Evolutionary conservation across 495 filamentous ascomycete species (phyloP), one percentile per base, ranked within the genome.

Genomic region (Aspergillus cavernicola): DNA sequence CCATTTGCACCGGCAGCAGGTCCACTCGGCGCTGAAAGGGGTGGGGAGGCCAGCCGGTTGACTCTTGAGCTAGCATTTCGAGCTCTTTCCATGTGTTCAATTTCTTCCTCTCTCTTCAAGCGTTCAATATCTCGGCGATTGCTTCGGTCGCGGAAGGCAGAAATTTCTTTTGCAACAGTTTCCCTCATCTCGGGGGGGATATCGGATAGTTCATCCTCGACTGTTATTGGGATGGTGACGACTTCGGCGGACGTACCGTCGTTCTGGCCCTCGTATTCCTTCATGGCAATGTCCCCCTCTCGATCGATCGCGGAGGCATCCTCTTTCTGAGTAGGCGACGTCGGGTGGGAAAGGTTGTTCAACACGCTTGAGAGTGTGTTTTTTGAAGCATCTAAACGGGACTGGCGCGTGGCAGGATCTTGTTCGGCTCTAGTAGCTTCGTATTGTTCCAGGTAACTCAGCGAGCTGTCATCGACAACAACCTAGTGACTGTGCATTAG

Each of bases 181-280:
- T 92, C 93, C n/a, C 93, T 85, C 91, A 92, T 92, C 62, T 97
- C 93, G 10, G 88, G 85, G 2, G 93, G 93, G 50, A 99, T 96
- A 62, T 99, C 95, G 35, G 89, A 86, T 24, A 99, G 77, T 60
- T 99, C 93, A 64, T 99, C 93, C 59, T 99, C 93, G 22, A 85
- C 80, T 7, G 88, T 87, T 31, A 96, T 80, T 4, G 89, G 87
- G 55, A 96, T 97, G 36, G 90, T 96, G 57, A 97, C 86, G 28
- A 97, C 85, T 70, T 96, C 92, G 18, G 83, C 80, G 11, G 58
- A 58, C 12, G 58, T 55, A 26, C 64, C 68, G 52, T 88, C 82
- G 39, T 74, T 69, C 13, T 74, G 73, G 7, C 72, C 74, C 4
- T 82, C 76, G 11, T 66, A 77, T 56, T 90, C 86, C 43, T 77